Evolutionary conservation across 2,329 filamentous ascomycete genomes (phyloP), one percentile per base, ranked within the genome.

Genomic region (Claviceps cyperi): DNA sequence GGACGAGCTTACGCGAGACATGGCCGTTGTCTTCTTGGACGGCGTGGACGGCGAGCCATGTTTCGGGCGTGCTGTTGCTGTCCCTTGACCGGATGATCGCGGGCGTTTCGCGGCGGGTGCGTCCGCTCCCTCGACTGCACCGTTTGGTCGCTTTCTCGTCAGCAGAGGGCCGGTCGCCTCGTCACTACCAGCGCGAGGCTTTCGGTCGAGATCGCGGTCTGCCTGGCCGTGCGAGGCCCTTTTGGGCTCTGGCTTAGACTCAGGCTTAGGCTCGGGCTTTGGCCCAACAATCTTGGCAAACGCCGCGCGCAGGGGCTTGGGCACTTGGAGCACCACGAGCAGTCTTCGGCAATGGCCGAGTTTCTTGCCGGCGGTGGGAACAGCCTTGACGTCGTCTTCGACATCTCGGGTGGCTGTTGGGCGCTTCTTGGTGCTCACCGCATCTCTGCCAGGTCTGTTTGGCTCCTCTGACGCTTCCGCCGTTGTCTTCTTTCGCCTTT

Each of bases 1-100:
- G 59, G 63, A 75, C 1, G 76, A 78, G 47, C 73, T 68, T 36
- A 71, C 74, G 4, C 75, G 72, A 5, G 70, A 74, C 74, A 78
- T 78, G 50, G 73, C 61, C 1, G 68, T 65, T 14, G 71, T 66
- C 50, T 69, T 76, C 54, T 72, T 78, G 9, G 74, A 69, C 0
- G 76, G 76, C 0, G 76, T 79, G 2, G 72, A 70, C 0, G 74
- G 74, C 1, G 64, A 60, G 14, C 65, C 57, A 14, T 66, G 56
- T 46, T 65, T 62, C 22, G 61, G 55, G 5, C 62, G 58, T 39
- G 59, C 60, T 32, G 62, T 57, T 24, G 66, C 9, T 11, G 28
- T 32, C 28, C 28, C 28, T 32, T 11, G 57, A 5, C 75, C 74
- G 1, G 69, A 64, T 2, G 69, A 62, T 41, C 66, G 66, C 21